Conservation (phyloP, 176 grass and related monocot genomes). For the Oryza meridionalis region DNA sequence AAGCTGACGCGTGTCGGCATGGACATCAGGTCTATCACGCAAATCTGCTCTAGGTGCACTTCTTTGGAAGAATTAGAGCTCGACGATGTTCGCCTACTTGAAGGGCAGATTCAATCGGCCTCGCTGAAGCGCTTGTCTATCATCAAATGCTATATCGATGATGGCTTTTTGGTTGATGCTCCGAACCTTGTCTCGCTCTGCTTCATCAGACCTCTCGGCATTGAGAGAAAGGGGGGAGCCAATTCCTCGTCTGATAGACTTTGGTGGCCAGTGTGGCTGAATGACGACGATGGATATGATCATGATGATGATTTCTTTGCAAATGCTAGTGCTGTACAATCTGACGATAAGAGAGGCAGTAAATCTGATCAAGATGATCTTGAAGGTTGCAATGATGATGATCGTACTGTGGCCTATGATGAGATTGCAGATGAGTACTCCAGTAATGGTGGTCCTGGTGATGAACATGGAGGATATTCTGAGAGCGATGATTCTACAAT, state of each 20-base stretch:
- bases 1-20: not conserved
- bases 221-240: not conserved
- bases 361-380: conserved; percentile 6
- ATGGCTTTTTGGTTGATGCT: not conserved
- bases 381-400: not conserved
- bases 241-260: no score
- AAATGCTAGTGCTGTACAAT: not conserved
- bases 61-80: conserved; percentile 38
- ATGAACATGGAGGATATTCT: not conserved
- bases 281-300: conserved; percentile 6
- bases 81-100: not conserved
- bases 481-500: not conserved
- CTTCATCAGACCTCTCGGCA: conserved; percentile 32
- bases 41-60: conserved; percentile 27
- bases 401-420: conserved; percentile 3
- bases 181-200: conserved; percentile 23
- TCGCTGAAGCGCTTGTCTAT: conserved; percentile 19
- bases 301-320: not conserved
- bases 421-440: not conserved
- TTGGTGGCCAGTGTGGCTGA: not conserved
- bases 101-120: not conserved
- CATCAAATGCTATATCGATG: not conserved
- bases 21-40: not conserved
- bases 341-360: not conserved
- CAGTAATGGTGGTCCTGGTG: not conserved